Evolutionary conservation across 2,329 filamentous ascomycete species (phyloP), one percentile per base, ranked within the genome.

Genomic region (Neopestalotiopsis sp.): DNA sequence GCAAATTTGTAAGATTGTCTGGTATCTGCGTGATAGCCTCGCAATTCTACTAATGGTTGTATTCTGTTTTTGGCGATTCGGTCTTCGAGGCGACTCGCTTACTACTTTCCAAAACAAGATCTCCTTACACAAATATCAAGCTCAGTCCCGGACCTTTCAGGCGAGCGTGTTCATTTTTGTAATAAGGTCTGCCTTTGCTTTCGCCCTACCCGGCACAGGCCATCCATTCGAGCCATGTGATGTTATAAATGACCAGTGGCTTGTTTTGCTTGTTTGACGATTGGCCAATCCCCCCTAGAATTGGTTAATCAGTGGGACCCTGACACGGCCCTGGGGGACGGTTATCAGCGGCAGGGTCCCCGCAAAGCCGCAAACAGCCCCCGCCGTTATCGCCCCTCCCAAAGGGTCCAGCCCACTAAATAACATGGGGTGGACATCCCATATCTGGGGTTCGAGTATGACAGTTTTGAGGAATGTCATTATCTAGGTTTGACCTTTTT

Each of bases 231-330:
- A 7, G 24, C 20, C 45, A 53, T 53, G 45, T 53, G 45, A 53
- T 53, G 45, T 53, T 28, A 53, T 53, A 53, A 53, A 6, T 53
- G 10, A 17, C 45, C 45, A 53, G 45, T 53, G 45, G 45, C 45
- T 53, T 53, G 45, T 53, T 53, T 53, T 53, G 45, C 14, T 17
- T 53, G 45, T 53, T 53, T 53, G 45, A 53, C 45, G 14, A 53
- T 53, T 53, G 45, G 45, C 45, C 45, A 53, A 53, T 53, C 45
- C 45, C 20, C 45, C 45, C n/a, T 24, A 53, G 45, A 53, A 53
- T 53, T 53, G 45, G 45, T n/a, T 53, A 53, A 53, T 53, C 45
- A 53, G n/a, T 53, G 45, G 34, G 45, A 53, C 45, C 45, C 45
- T 24, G 45, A 53, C 6, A 53, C 45, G 45, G 45, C 45, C 45